Conservation (phyloP, 176 grass and related monocot species). For the barley (Hordeum vulgare) region DNA sequence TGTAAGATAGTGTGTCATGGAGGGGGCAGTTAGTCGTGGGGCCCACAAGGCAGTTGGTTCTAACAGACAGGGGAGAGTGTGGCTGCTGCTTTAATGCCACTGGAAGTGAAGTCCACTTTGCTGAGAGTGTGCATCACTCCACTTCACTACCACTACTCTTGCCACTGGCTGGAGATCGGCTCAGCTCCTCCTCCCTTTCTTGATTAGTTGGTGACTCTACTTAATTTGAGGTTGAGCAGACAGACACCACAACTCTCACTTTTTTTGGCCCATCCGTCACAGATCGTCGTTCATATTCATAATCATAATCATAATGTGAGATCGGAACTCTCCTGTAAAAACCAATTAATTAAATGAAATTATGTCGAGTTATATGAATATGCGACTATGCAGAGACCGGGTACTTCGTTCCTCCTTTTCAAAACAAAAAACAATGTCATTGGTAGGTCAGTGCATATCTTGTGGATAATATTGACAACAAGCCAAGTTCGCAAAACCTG, state of each 20-base stretch:
- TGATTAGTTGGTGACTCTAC: slow-evolving; percentile 14
- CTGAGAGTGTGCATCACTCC: slow-evolving; percentile 53
- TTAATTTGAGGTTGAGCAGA: neutral
- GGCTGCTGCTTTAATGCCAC: slow-evolving; percentile 35
- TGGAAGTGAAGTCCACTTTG: slow-evolving; percentile 48
- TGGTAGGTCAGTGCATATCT: neutral
- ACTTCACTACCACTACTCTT: slow-evolving; percentile 11
- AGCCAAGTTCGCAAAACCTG: neutral
- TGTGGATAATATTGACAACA: neutral
- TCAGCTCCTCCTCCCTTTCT: neutral
- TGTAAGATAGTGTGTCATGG: neutral
- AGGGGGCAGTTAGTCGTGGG: neutral
- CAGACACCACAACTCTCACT: neutral
- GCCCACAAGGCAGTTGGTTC: slow-evolving; percentile 19
- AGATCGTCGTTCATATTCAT: neutral
- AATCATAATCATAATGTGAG: neutral
- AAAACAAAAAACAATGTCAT: too few relatives aligned
- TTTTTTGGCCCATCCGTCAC: neutral
- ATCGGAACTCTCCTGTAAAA: neutral
- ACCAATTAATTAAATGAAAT: neutral
- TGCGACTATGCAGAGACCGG: too few relatives aligned
- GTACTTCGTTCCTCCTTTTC: too few relatives aligned
- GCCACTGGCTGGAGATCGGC: neutral
- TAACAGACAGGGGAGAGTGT: slow-evolving; percentile 7
- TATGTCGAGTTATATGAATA: neutral